Conservation (phyloP, 805 yeast genomes). For the Lipomyces sp. region DNA sequence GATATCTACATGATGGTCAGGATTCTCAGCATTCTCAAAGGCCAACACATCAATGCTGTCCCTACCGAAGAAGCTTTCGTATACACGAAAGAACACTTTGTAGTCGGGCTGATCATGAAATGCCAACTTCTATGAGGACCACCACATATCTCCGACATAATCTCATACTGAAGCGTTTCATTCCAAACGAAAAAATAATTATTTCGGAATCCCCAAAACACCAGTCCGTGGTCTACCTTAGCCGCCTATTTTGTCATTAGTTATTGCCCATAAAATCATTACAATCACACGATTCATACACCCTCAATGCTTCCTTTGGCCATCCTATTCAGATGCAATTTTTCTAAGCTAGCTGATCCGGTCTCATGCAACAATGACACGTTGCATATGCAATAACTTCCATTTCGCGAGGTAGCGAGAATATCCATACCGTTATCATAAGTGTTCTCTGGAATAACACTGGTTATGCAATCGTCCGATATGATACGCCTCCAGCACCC, state of each 20-base stretch:
- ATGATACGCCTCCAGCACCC: constrained; percentile 30
- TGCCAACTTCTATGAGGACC: constrained; percentile 91
- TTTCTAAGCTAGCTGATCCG: constrained; percentile 29
- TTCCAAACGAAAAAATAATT: constrained; percentile 80
- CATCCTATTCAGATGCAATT: constrained; percentile 63
- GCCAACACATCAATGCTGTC: background rate
- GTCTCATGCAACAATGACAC: background rate
- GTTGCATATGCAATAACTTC: constrained; percentile 25
- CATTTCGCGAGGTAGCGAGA: constrained; percentile 31
- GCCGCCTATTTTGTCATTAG: constrained; percentile 40
- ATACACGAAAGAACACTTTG: constrained; percentile 56
- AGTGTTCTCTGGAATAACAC: background rate
- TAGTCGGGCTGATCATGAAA: constrained; percentile 44
- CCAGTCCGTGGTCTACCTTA: constrained; percentile 50
- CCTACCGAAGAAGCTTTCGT: constrained; percentile 53
- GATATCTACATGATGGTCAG: background rate
- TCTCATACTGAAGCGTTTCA: constrained; percentile 73
- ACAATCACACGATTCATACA: constrained; percentile 34
- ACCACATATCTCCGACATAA: constrained; percentile 77
- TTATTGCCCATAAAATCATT: background rate
- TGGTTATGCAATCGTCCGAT: constrained; percentile 34
- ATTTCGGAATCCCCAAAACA: constrained; percentile 82
- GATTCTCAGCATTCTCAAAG: background rate
- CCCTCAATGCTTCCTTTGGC: constrained; percentile 86
- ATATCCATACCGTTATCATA: constrained; percentile 11